A percentile compares a stretch with the other conserved stretches of the same genome.
Evolutionary conservation across 2,329 filamentous ascomycete species (phyloP).

Genomic region (Aspergillus ochraceus): DNA sequence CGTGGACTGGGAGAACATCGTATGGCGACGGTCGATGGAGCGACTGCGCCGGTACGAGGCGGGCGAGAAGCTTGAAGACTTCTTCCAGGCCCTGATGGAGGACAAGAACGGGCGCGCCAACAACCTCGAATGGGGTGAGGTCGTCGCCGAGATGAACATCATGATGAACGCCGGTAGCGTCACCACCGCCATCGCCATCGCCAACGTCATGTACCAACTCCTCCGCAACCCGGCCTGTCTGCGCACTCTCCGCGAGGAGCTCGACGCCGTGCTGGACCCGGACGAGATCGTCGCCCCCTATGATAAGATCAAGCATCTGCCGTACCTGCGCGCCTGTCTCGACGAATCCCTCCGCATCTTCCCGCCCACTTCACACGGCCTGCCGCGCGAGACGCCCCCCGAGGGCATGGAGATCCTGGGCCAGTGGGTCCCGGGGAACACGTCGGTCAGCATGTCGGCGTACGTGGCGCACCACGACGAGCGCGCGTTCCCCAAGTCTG

Average conservation of each 20-base stretch:
- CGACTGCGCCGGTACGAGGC: slow-evolving; percentile 34
- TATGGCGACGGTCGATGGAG: slow-evolving; percentile 45
- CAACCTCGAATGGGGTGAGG: slow-evolving; percentile 58
- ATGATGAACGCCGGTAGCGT: slow-evolving; percentile 52
- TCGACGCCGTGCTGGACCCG: slow-evolving; percentile 47
- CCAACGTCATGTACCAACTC: slow-evolving; percentile 55
- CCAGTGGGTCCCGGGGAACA: slow-evolving; percentile 48
- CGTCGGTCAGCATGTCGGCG: slow-evolving; percentile 47
- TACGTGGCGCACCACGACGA: slow-evolving; percentile 39
- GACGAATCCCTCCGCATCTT: slow-evolving; percentile 52
- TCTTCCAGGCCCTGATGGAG: slow-evolving; percentile 59
- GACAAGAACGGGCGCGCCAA: slow-evolving; percentile 47
- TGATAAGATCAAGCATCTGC: slow-evolving; percentile 52
- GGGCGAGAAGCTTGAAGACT: slow-evolving; percentile 60
- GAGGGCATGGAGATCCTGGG: slow-evolving; percentile 48
- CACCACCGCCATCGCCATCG: slow-evolving; percentile 55
- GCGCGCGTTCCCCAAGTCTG: slow-evolving; percentile 38
- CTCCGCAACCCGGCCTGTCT: slow-evolving; percentile 48
- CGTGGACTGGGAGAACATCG: slow-evolving; percentile 44
- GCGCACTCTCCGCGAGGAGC: slow-evolving; percentile 45
- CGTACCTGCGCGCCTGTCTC: slow-evolving; percentile 54
- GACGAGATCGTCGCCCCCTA: slow-evolving; percentile 50
- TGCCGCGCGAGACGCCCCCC: slow-evolving; percentile 47
- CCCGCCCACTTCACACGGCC: slow-evolving; percentile 46
- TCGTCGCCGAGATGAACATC: slow-evolving; percentile 53